These are phyloP conservation scores for Kappamyces sp. DNA, from an alignment of 192 early-diverging fungal species.

Conservation along the genomic window DNA sequence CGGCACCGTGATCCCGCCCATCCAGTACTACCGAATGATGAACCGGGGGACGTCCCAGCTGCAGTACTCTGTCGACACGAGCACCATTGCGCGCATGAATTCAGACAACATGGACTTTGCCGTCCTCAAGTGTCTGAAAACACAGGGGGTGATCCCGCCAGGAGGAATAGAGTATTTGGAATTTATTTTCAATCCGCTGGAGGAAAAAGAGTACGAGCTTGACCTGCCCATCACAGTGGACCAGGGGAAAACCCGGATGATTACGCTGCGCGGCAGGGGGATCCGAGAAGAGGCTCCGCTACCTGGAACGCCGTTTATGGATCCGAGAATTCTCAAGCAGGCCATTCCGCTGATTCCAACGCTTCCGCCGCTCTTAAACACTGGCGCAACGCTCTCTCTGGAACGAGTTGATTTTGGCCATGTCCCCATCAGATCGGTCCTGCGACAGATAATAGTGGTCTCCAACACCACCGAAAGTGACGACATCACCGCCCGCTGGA, in stretches of 20 bases:
- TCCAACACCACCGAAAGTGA: slow-evolving; percentile 24
- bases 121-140: slow-evolving; percentile 33
- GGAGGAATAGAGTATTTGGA: slow-evolving; percentile 33
- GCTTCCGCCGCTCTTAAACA: slow-evolving; percentile 11
- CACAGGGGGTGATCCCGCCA: slow-evolving; percentile 31
- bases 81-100: slow-evolving; percentile 21
- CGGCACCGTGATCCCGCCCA: slow-evolving; percentile 32
- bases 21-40: slow-evolving; percentile 37
- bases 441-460: slow-evolving; percentile 37
- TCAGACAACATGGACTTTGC: slow-evolving; percentile 24
- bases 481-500: slow-evolving; percentile 42
- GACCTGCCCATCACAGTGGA: slow-evolving; percentile 41
- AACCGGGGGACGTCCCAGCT: slow-evolving; percentile 35
- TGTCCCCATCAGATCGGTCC: slow-evolving; percentile 32
- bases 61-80: slow-evolving; percentile 36
- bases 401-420: slow-evolving; percentile 50
- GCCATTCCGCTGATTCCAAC: slow-evolving; percentile 34
- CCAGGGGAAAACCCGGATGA: slow-evolving; percentile 38
- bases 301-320: not conserved
- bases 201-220: slow-evolving; percentile 40
- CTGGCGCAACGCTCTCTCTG: slow-evolving; percentile 10
- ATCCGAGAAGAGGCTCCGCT: slow-evolving; percentile 17
- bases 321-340: slow-evolving; percentile 24
- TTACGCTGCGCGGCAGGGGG: slow-evolving; percentile 43
- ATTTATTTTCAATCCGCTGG: slow-evolving; percentile 49